phyloP scores from a whole-genome alignment of 257 asterid species.

The Salvia miltiorrhiza region DNA sequence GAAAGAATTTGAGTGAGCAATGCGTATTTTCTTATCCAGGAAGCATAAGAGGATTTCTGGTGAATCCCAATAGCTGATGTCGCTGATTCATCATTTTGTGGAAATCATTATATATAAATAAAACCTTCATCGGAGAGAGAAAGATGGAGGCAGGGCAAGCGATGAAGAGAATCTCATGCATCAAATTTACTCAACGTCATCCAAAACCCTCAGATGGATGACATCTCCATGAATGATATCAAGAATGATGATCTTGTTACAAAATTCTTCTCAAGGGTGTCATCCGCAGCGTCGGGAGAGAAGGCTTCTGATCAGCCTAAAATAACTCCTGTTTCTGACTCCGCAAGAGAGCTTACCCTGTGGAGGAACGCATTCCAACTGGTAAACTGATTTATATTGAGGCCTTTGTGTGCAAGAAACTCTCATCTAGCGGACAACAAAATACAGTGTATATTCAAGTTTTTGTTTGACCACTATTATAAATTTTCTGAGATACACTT shows the following conservation, averaged over 20 bases:
- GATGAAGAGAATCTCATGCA: conserved; percentile 84
- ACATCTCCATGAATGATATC: conserved; percentile 31
- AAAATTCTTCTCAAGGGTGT: conserved; percentile 53
- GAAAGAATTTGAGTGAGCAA: too few species aligned
- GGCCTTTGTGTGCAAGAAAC: background rate
- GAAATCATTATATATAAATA: too few species aligned
- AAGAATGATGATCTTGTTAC: conserved; percentile 40
- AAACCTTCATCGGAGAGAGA: too few species aligned
- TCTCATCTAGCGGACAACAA: conserved; percentile 14
- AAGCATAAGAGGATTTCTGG: too few species aligned
- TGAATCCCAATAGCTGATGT: too few species aligned
- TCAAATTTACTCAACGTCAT: conserved; percentile 82
- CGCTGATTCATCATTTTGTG: too few species aligned
- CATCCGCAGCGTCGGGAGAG: conserved; percentile 58
- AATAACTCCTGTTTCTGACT: conserved; percentile 74
- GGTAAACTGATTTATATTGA: conserved; percentile 1
- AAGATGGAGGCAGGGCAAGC: conserved; percentile 51
- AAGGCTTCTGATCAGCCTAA: conserved; percentile 96
- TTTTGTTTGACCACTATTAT: conserved; percentile 12
- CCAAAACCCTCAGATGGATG: conserved; percentile 47
- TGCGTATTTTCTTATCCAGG: too few species aligned
- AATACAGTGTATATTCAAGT: background rate
- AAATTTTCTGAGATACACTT: background rate
- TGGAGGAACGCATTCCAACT: conserved; percentile 14
- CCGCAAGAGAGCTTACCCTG: conserved; percentile 1